A percentile compares a stretch with the other conserved stretches of the same genome.
Conservation (phyloP, 1,284 basidiomycete genomes). For the Polyporus tsugae region DNA sequence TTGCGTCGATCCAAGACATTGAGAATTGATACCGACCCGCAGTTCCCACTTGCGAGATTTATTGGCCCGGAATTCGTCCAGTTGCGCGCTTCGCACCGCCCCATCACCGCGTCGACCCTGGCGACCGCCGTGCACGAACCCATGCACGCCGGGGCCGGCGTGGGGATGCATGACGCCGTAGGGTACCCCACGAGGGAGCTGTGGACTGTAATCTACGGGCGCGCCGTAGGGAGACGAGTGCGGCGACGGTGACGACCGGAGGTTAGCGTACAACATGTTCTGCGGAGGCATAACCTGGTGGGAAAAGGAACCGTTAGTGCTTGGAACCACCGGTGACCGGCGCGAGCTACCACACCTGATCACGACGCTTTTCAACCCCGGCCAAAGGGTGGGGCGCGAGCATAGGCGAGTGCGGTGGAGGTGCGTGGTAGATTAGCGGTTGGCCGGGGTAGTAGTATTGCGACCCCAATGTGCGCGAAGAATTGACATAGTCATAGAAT, state of each 20-base stretch:
- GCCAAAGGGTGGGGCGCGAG: constrained; percentile 53
- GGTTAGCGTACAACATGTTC: constrained; percentile 50
- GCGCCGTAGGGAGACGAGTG: constrained; percentile 52
- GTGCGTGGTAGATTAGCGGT: constrained; percentile 64
- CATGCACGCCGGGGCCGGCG: constrained; percentile 31
- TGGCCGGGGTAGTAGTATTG: constrained; percentile 72
- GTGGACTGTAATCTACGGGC: constrained; percentile 57
- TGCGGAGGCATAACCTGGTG: constrained; percentile 50
- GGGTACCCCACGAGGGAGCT: constrained; percentile 56
- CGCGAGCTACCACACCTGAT: constrained; percentile 56
- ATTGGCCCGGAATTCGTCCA: constrained; percentile 89
- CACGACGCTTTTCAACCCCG: constrained; percentile 64
- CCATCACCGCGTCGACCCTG: constrained; percentile 47
- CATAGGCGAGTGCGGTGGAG: constrained; percentile 60
- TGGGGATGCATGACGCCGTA: constrained; percentile 51
- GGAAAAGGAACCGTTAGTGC: constrained; percentile 21
- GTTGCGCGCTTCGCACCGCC: constrained; percentile 68
- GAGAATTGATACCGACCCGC: constrained; percentile 54
- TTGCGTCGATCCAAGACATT: constrained; percentile 14
- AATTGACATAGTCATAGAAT: constrained; percentile 67
- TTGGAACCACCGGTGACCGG: neutral
- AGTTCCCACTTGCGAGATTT: constrained; percentile 85
- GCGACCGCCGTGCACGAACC: constrained; percentile 42
- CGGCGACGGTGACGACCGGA: constrained; percentile 52
- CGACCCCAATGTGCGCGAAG: constrained; percentile 55